A percentile compares a stretch with the other conserved stretches of the same genome.
Conservation (phyloP, 108 stramenopile genomes). For the Fragilaria radians region DNA sequence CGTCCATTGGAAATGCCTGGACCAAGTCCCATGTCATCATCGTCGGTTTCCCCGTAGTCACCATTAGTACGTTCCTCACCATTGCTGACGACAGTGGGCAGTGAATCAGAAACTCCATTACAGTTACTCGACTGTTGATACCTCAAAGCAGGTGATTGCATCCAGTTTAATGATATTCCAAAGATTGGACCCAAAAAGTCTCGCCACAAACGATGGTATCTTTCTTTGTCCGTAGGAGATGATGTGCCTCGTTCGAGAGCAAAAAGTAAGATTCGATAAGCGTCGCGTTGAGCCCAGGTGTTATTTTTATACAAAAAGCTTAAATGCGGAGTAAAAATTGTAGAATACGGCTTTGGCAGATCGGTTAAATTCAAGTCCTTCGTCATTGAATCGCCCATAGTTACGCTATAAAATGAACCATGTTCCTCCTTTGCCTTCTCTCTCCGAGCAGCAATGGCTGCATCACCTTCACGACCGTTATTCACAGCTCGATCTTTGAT, state of each 20-base stretch:
- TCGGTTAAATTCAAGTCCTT: slow-evolving; percentile 58
- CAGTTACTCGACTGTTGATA: slow-evolving; percentile 29
- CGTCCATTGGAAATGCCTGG: too few species aligned
- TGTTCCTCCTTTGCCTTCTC: slow-evolving; percentile 87
- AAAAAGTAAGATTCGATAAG: slow-evolving; percentile 75
- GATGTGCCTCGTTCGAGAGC: slow-evolving; percentile 74
- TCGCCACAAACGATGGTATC: slow-evolving; percentile 75
- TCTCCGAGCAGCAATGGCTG: slow-evolving; percentile 53
- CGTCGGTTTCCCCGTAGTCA: slow-evolving; percentile 48
- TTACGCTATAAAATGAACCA: slow-evolving; percentile 76
- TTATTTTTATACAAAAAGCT: slow-evolving; percentile 64
- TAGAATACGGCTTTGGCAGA: slow-evolving; percentile 65
- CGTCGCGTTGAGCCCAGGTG: slow-evolving; percentile 72
- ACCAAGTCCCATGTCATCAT: slow-evolving; percentile 39
- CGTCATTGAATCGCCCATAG: slow-evolving; percentile 49
- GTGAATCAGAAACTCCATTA: slow-evolving; percentile 2
- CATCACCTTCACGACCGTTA: slow-evolving; percentile 62
- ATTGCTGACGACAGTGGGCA: slow-evolving; percentile 18
- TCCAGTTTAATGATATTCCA: slow-evolving; percentile 65
- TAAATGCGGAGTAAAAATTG: slow-evolving; percentile 80
- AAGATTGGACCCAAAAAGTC: slow-evolving; percentile 86
- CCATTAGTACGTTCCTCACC: slow-evolving; percentile 23
- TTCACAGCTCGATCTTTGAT: slow-evolving; percentile 83
- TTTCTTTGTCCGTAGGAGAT: slow-evolving; percentile 77
- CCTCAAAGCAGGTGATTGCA: slow-evolving; percentile 53